phyloP scores from a whole-genome alignment of 192 early-diverging fungal species.

The Coemansia umbellata region DNA sequence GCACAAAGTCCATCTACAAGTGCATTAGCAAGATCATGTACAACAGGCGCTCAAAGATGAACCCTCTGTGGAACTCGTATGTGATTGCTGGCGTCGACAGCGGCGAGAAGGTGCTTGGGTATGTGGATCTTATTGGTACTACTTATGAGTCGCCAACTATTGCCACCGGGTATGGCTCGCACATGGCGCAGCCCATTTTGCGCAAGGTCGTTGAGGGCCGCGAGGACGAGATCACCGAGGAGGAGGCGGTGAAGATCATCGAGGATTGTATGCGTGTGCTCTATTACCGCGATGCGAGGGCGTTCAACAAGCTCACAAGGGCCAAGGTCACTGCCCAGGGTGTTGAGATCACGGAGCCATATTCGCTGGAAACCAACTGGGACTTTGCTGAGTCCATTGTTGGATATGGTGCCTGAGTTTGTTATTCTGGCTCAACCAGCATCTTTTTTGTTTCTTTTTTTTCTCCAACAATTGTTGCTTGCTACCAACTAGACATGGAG shows the following conservation, averaged over 20 bases:
- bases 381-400: constrained; percentile 73
- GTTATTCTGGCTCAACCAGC: neutral
- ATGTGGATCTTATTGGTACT: constrained; percentile 88
- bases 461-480: no score
- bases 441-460: neutral
- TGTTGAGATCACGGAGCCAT: constrained; percentile 81
- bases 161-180: constrained; percentile 91
- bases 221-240: constrained; percentile 83
- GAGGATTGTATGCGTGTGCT: constrained; percentile 90
- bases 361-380: constrained; percentile 89
- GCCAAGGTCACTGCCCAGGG: constrained; percentile 85
- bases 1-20: constrained; percentile 84
- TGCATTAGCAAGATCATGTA: constrained; percentile 92
- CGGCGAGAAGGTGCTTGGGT: constrained; percentile 82
- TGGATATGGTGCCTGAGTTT: constrained; percentile 68
- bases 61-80: constrained; percentile 95
- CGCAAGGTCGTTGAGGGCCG: constrained; percentile 85
- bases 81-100: constrained; percentile 84
- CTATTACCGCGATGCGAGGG: constrained; percentile 91
- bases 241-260: constrained; percentile 79
- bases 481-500: no score
- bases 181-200: constrained; percentile 88
- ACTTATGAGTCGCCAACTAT: constrained; percentile 88
- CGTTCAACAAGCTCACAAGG: constrained; percentile 90
- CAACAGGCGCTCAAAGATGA: constrained; percentile 75